phyloP scores from a whole-genome alignment of 2,329 filamentous ascomycete genomes.

The Colletotrichum chrysophilum region DNA sequence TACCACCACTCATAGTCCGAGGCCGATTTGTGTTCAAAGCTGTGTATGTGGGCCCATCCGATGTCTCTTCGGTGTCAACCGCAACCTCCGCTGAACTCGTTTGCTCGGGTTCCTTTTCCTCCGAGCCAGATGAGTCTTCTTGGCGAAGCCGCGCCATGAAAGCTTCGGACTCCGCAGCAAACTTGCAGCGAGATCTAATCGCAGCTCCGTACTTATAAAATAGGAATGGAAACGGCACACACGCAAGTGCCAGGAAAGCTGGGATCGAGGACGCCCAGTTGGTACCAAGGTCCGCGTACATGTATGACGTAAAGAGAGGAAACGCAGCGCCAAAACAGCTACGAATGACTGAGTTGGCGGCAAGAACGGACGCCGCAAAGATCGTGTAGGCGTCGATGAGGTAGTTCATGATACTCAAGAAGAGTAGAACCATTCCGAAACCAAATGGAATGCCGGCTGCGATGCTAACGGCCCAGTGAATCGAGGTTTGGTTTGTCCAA shows the following conservation, averaged over 20 bases:
- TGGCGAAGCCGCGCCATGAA: slow-evolving; percentile 55
- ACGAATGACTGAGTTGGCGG: slow-evolving; percentile 74
- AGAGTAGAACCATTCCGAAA: slow-evolving; percentile 53
- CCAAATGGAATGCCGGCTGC: slow-evolving; percentile 37
- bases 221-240: slow-evolving; percentile 75
- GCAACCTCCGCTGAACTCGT: slow-evolving; percentile 16
- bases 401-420: slow-evolving; percentile 59
- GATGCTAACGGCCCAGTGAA: slow-evolving; percentile 55
- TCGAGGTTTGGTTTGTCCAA: slow-evolving; percentile 54
- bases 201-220: slow-evolving; percentile 72
- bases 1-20: not conserved
- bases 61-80: not conserved
- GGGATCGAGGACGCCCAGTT: slow-evolving; percentile 79
- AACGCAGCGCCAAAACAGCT: slow-evolving; percentile 76
- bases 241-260: slow-evolving; percentile 74
- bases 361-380: slow-evolving; percentile 77
- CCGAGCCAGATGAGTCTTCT: not conserved
- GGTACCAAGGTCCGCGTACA: slow-evolving; percentile 66
- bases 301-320: slow-evolving; percentile 70
- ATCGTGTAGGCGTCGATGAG: slow-evolving; percentile 66
- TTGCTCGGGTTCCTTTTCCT: not conserved
- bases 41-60: not conserved
- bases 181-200: slow-evolving; percentile 61
- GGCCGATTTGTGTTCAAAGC: not conserved
- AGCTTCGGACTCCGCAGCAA: slow-evolving; percentile 61